Evolutionary conservation across 2,329 filamentous ascomycete species (phyloP), one percentile per base, ranked within the genome.

Genomic region (Talaromyces sp.): DNA sequence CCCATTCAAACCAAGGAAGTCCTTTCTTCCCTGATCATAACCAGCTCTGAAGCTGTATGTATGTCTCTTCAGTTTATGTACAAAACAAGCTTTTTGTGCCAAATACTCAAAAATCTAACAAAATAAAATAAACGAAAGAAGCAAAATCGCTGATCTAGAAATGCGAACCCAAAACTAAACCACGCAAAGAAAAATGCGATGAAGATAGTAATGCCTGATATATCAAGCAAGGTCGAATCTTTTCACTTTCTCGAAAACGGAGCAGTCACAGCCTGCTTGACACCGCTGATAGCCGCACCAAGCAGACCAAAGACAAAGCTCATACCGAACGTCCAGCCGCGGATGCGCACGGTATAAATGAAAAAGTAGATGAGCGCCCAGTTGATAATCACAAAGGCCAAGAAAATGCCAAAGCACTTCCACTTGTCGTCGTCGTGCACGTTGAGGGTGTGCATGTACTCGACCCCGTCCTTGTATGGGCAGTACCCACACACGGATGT

Each of bases 311-410:
- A 87, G 2, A 89, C 27, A 50, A 75, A 76, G 0, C 84, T 84
- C 61, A 91, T 80, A 0, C 88, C 89, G 72, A 91, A 91, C 24
- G 75, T 83, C 87, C 88, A 91, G 8, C 86, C 83, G 64, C 81
- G 82, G 58, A 91, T 84, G 19, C 89, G 81, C 7, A 90, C 86
- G 2, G 85, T 88, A 74, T 88, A 92, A 60, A 91, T 86, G 69
- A 92, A 91, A 75, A 91, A 90, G 71, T 89, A 90, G 0, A 91
- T 87, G 58, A 91, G 73, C 46, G 81, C 76, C 86, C 86, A 91
- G 69, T 91, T 91, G 56, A 84, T 86, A 14, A 89, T 76, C 57
- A 84, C 85, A 70, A 91, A 92, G 1, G 84, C 85, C 9, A 90
- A 66, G 77, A 91, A 90, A 62, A 91, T 86, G 8, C 87, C 89